Evolutionary conservation across 1,284 basidiomycete species (phyloP).

Genomic region (Chiua sp.): DNA sequence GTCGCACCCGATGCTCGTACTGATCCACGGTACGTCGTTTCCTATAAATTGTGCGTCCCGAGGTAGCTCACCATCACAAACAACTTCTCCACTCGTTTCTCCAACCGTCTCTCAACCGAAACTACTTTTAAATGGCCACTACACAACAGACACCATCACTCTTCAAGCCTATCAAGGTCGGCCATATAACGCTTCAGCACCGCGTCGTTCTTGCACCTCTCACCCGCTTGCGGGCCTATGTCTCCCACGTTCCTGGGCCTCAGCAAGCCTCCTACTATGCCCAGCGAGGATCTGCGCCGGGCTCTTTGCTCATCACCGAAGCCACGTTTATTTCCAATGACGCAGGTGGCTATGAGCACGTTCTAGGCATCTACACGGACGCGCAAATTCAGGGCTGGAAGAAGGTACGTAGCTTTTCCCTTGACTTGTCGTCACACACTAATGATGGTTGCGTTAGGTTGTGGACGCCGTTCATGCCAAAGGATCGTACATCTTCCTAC

Average conservation of each 20-base stretch:
- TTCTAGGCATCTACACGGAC: background rate
- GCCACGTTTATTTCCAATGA: background rate
- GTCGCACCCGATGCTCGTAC: background rate
- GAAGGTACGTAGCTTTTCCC: background rate
- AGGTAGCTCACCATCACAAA: background rate
- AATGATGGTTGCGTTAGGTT: constrained; percentile 22
- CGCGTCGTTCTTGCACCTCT: constrained; percentile 41
- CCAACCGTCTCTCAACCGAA: background rate
- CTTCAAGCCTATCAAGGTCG: constrained; percentile 35
- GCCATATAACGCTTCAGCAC: constrained; percentile 36
- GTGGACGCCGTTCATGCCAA: constrained; percentile 48
- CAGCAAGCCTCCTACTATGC: constrained; percentile 28
- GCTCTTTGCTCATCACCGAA: constrained; percentile 7
- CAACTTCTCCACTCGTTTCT: background rate
- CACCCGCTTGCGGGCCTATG: constrained; percentile 37
- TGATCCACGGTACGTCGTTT: background rate
- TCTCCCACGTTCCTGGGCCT: constrained; percentile 18
- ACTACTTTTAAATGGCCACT: background rate
- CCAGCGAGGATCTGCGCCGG: background rate
- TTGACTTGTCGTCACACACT: background rate
- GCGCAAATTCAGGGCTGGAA: constrained; percentile 4
- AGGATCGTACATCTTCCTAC: constrained; percentile 44
- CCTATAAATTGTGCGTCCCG: background rate
- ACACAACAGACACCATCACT: background rate
- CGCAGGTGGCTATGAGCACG: background rate